These are phyloP conservation scores for Pyrenophora graminea DNA, from an alignment of 2,329 filamentous ascomycete species.

Conservation along the genomic window DNA sequence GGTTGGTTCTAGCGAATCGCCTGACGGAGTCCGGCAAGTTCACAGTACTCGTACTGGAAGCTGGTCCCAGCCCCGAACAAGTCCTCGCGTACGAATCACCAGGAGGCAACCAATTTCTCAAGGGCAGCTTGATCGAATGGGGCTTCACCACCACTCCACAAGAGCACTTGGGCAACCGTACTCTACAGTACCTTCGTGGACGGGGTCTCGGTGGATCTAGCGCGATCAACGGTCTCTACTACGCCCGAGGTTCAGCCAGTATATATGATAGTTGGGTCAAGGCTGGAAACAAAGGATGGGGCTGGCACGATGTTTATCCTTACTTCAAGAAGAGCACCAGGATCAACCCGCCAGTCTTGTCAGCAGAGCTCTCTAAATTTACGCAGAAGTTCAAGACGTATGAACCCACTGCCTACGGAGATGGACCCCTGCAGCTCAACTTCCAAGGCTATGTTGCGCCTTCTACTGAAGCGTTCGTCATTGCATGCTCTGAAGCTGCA, in stretches of 20 bases:
- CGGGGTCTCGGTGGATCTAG: conserved; percentile 39
- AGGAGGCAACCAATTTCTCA: conserved; percentile 35
- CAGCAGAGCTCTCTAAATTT: conserved; percentile 28
- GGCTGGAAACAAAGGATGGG: conserved; percentile 64
- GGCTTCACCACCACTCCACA: conserved; percentile 32
- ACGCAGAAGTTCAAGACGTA: conserved; percentile 37
- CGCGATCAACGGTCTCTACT: conserved; percentile 42
- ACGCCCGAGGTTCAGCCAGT: conserved; percentile 35
- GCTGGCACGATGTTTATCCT: conserved; percentile 32
- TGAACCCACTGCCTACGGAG: conserved; percentile 31
- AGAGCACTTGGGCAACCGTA: conserved; percentile 27
- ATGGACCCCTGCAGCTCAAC: conserved; percentile 34
- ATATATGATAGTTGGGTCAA: conserved; percentile 58
- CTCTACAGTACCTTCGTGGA: conserved; percentile 31
- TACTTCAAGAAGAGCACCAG: conserved; percentile 35
- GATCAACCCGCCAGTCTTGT: conserved; percentile 33
- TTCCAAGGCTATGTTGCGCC: conserved; percentile 38
- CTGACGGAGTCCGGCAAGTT: conserved; percentile 29
- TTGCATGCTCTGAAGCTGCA: conserved; percentile 32
- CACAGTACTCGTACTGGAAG: conserved; percentile 41
- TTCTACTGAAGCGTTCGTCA: conserved; percentile 34
- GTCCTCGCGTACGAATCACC: conserved; percentile 35
- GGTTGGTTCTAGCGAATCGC: conserved; percentile 32
- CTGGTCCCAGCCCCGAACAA: conserved; percentile 37
- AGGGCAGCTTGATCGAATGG: conserved; percentile 38